phyloP scores from a whole-genome alignment of 441 rosid species.

The Syzygium syzygioides region DNA sequence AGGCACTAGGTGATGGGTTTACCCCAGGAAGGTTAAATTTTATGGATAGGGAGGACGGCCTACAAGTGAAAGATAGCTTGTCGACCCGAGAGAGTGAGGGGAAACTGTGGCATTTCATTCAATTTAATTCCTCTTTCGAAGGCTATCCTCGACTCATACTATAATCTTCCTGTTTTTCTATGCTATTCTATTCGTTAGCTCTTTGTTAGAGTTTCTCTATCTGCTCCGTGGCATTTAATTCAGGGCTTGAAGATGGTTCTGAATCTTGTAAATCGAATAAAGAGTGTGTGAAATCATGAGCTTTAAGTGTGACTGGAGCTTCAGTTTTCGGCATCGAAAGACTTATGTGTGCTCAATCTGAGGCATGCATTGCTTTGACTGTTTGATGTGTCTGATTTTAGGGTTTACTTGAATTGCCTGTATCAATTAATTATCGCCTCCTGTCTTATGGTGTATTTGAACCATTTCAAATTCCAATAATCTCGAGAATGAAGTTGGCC shows the following conservation, averaged over 20 bases:
- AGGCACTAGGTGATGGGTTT: background rate
- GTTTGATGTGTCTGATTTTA: background rate
- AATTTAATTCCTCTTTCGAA: background rate
- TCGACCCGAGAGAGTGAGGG: background rate
- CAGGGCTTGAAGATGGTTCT: background rate
- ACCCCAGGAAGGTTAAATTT: background rate
- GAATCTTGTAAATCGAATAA: background rate
- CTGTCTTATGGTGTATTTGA: background rate
- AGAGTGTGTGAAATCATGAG: background rate
- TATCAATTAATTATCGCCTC: background rate
- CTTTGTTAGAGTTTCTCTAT: background rate
- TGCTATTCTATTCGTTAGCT: background rate
- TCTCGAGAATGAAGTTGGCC: background rate
- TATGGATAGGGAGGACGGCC: background rate
- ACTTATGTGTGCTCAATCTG: background rate
- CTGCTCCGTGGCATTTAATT: background rate
- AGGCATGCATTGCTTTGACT: background rate
- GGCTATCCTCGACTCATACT: background rate
- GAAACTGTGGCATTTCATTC: background rate
- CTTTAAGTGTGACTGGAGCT: background rate
- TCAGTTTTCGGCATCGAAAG: background rate
- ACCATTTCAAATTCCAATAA: background rate
- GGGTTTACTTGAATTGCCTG: background rate
- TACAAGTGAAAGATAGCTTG: background rate
- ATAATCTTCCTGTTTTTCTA: background rate